Evolutionary conservation across 768 basidiomycete species (phyloP).

Genomic region (Leccinellum albellum): DNA sequence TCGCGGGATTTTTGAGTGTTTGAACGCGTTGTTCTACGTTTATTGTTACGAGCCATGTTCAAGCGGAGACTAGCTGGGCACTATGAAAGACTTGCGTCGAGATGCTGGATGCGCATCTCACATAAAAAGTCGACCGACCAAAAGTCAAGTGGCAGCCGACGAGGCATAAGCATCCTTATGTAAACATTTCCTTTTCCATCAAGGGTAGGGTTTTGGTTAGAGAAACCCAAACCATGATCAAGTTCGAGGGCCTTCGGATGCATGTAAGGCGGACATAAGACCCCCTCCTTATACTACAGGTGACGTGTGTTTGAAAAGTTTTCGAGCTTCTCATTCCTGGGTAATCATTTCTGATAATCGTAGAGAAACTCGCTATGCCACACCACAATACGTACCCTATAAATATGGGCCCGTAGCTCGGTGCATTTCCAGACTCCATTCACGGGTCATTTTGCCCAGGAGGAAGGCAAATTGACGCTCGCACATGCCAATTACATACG

Average conservation of each 20-base stretch:
- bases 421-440: background rate
- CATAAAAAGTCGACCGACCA: conserved; percentile 10
- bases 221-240: background rate
- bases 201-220: no score
- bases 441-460: background rate
- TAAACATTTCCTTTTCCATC: conserved; percentile 22
- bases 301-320: background rate
- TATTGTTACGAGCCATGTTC: conserved; percentile 40
- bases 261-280: background rate
- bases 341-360: background rate
- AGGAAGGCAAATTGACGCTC: background rate
- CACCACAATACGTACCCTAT: no score
- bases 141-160: conserved; percentile 1
- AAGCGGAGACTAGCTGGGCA: conserved; percentile 4
- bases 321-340: no score
- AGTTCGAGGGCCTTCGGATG: background rate
- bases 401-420: background rate
- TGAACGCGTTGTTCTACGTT: conserved; percentile 41
- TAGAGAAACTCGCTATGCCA: no score
- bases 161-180: conserved; percentile 15
- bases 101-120: conserved; percentile 8
- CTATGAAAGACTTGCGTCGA: conserved; percentile 6
- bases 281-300: background rate
- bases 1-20: conserved; percentile 36
- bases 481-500: background rate